Base-by-base conservation (phyloP, 495 filamentous ascomycete genomes). In the Penicillium lividum region DNA sequence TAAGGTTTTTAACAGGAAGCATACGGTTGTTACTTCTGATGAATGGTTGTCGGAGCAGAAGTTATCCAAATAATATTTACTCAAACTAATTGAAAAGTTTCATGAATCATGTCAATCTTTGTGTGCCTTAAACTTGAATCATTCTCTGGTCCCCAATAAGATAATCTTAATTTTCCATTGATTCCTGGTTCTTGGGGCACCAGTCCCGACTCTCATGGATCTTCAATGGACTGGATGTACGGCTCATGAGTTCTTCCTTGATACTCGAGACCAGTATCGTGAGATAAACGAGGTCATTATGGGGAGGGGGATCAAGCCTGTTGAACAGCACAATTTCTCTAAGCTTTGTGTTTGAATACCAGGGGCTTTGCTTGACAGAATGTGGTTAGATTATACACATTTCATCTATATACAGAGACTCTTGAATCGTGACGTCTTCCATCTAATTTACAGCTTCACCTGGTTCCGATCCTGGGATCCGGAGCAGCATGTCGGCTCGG, bases 211-310 rank as follows among this genome's bases (percentile, higher is more conserved):
- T 46, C 5, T 46, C 7, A 65, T 28, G 44, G 3, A 25, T 46
- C 27, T n/a, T 18, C 34, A 4, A 29, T 13, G 31, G 86, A 91
- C 0, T 71, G 91, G 13, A 83, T 84, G 9, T 86, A 90, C 60
- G 87, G 89, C 5, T 89, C 86, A 89, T 2, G 88, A 88, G 36
- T 87, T 91, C n/a, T 89, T 60, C 84, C 80, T 16, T 46, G 40
- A 28, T 18, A 46, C 44, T 5, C 44, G 44, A 8, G 22, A 22
- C 25, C 44, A 46, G 5, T 29, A 29, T 42, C 16, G 8, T 11
- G 27, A 38, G 31, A 42, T 38, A 5, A 53, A 25, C 11, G 25
- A 18, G 6, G 42, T 44, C 13, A 45, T 54, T 30, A 15, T 9
- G 15, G 6, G 10, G 5, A 15, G 29, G 5, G 34, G 22, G 9